These are phyloP conservation scores for Apiotrichum gracile DNA, from an alignment of 1,284 basidiomycete species.

Conservation along the genomic window DNA sequence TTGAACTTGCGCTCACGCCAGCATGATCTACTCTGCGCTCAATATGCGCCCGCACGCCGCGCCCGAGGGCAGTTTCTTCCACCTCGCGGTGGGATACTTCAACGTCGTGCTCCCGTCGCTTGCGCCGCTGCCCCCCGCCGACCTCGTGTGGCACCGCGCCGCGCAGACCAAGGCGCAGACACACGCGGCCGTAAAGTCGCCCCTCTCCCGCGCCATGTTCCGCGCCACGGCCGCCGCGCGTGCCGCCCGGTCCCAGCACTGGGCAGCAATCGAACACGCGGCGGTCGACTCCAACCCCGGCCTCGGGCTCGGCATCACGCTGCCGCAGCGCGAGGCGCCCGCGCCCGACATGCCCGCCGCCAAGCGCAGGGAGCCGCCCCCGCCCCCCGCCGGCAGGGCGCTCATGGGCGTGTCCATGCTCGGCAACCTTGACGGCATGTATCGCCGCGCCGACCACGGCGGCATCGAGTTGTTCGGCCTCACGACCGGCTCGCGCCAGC, in stretches of 20 bases:
- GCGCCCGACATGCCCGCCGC: not conserved
- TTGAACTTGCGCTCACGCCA: slow-evolving; percentile 21
- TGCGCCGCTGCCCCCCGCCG: slow-evolving; percentile 39
- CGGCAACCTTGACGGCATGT: slow-evolving; percentile 70
- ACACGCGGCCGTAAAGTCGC: slow-evolving; percentile 56
- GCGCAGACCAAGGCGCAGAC: slow-evolving; percentile 62
- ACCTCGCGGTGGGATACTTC: slow-evolving; percentile 68
- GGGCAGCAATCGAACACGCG: slow-evolving; percentile 65
- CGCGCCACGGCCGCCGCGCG: slow-evolving; percentile 61
- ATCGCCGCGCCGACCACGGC: slow-evolving; percentile 59
- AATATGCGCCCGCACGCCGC: slow-evolving; percentile 57
- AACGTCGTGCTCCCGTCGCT: slow-evolving; percentile 68
- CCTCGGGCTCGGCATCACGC: slow-evolving; percentile 6
- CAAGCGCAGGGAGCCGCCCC: not conserved
- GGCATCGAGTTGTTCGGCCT: slow-evolving; percentile 56
- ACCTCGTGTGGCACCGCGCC: slow-evolving; percentile 68
- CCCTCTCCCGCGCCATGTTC: slow-evolving; percentile 57
- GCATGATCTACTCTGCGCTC: slow-evolving; percentile 71
- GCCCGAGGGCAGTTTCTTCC: slow-evolving; percentile 57
- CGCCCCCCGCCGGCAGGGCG: slow-evolving; percentile 43
- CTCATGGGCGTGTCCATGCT: slow-evolving; percentile 69
- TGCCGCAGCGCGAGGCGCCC: slow-evolving; percentile 3
- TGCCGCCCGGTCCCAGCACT: slow-evolving; percentile 55
- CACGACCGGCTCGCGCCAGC: slow-evolving; percentile 70
- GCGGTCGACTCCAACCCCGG: slow-evolving; percentile 3